Evolutionary conservation across 192 early-diverging fungal species (phyloP), one percentile per base, ranked within the genome.

Genomic region (Linnemannia elongata): DNA sequence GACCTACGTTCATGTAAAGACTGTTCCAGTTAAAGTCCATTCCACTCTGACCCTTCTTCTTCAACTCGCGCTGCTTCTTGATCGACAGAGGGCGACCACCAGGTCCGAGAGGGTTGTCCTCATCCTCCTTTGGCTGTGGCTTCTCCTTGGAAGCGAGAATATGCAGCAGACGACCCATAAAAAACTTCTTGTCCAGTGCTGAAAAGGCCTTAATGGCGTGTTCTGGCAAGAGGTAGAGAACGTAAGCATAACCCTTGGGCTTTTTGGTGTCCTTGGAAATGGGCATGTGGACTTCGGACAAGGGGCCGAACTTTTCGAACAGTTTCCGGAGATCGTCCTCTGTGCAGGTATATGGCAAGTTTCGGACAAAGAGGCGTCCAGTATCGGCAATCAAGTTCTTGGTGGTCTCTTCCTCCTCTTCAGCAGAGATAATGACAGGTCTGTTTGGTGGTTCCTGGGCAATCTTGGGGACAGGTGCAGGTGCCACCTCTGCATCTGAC

Each of bases 21-120:
- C 93, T 94, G 91, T 98, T 99, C 98, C 98, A 99, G 89, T 96
- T 98, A 72, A 97, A 97, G 77, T 96, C 97, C 83, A 93, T 96
- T 33, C 90, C 91, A 30, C 96, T 95, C 47, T 93, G 83, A 17
- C 92, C 93, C 89, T 96, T 97, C 77, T 92, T 90, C 86, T 97
- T 94, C 69, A 91, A 86, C 47, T 98, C 97, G 80, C 94, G 93
- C 88, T 99, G 92, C 75, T 93, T 92, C 89, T 99, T 98, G 74
- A 97, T 93, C 36, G 90, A 90, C 45, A 92, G 90, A 49, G 92
- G 89, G 71, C 91, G 91, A 4, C 89, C 90, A 73, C 92, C 90
- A 35, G 81, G 76, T 69, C 92, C 90, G 7, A 47, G 87, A 80
- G 82, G 77, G 35, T 63, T 79, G 74, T 86, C 88, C n/a, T 88